These are phyloP conservation scores for Ustilago trichophora DNA, from an alignment of 1,284 basidiomycete genomes.

Conservation along the genomic window DNA sequence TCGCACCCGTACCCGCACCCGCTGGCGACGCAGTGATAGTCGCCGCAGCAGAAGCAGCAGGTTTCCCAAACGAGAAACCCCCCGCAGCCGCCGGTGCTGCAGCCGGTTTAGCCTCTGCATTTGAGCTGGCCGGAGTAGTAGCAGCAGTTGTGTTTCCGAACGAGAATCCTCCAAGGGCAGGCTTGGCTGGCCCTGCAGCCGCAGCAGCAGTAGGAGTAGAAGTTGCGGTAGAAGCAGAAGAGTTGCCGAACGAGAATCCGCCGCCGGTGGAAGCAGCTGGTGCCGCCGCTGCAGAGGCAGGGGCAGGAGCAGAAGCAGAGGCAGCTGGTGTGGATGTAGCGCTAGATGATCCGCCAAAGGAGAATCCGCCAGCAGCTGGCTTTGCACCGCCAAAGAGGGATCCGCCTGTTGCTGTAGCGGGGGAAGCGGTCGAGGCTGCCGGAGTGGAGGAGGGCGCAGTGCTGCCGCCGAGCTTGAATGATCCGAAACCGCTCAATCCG, in stretches of 20 bases:
- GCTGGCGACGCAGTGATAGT: constrained; percentile 26
- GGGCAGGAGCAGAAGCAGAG: constrained; percentile 35
- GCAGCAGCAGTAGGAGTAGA: constrained; percentile 26
- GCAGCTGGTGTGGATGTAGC: constrained; percentile 26
- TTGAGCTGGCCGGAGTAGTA: constrained; percentile 54
- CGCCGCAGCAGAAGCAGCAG: constrained; percentile 19
- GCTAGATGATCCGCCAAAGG: constrained; percentile 35
- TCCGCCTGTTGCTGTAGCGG: constrained; percentile 19
- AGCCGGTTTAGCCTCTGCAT: constrained; percentile 21
- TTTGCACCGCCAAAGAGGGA: constrained; percentile 39
- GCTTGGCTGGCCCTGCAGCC: constrained; percentile 36
- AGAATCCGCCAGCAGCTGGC: constrained; percentile 51
- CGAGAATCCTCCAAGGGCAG: constrained; percentile 35
- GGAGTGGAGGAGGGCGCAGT: constrained; percentile 4
- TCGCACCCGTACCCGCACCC: constrained; percentile 20
- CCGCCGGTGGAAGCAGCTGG: constrained; percentile 19
- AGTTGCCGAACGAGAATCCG: constrained; percentile 20
- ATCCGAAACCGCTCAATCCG: constrained; percentile 30
- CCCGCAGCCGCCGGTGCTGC: constrained; percentile 33
- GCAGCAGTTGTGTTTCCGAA: constrained; percentile 30
- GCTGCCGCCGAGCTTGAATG: constrained; percentile 35
- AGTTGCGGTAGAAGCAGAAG: constrained; percentile 23
- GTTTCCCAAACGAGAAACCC: constrained; percentile 27
- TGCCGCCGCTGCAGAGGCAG: neutral
- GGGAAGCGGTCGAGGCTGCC: constrained; percentile 2